Evolutionary conservation across 2,329 filamentous ascomycete species (phyloP).

Genomic region (Cercospora sojina): DNA sequence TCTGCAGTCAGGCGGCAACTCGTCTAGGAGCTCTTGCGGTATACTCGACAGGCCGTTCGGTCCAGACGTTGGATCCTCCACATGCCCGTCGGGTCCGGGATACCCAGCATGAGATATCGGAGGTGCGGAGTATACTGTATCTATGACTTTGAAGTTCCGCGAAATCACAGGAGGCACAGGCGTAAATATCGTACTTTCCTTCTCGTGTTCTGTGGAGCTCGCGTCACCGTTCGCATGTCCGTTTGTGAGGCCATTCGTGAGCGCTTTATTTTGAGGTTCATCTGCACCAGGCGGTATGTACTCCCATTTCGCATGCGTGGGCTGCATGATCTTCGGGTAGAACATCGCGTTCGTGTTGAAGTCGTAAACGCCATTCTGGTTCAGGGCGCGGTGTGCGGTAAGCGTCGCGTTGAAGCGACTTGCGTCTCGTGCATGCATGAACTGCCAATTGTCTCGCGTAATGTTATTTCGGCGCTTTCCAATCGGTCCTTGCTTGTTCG

Average conservation of each 20-base stretch:
- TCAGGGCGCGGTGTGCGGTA: conserved; percentile 65
- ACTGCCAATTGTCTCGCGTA: conserved; percentile 93
- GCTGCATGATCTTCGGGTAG: conserved; percentile 83
- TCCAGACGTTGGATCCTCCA: conserved; percentile 46
- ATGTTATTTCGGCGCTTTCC: conserved; percentile 85
- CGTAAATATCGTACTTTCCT: conserved; percentile 48
- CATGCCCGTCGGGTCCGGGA: conserved; percentile 58
- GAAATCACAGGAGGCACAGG: conserved; percentile 57
- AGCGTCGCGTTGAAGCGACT: conserved; percentile 83
- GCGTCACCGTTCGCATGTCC: conserved; percentile 28
- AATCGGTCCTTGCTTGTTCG: conserved; percentile 61
- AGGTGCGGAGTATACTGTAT: conserved; percentile 60
- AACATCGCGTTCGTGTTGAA: conserved; percentile 91
- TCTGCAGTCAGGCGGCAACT: conserved; percentile 69
- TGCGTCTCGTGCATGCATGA: conserved; percentile 87
- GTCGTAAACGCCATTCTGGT: conserved; percentile 79
- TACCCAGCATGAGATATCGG: conserved; percentile 58
- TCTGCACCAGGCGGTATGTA: conserved; percentile 55
- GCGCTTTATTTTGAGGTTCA: conserved; percentile 28
- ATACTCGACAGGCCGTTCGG: conserved; percentile 62
- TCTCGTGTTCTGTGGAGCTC: conserved; percentile 20
- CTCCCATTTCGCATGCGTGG: conserved; percentile 81
- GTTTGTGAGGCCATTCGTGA: conserved; percentile 29
- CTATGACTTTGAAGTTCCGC: conserved; percentile 63
- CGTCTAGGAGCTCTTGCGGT: conserved; percentile 62